phyloP scores from a whole-genome alignment of 352 stramenopile species.

The Stramenopiles sp. region DNA sequence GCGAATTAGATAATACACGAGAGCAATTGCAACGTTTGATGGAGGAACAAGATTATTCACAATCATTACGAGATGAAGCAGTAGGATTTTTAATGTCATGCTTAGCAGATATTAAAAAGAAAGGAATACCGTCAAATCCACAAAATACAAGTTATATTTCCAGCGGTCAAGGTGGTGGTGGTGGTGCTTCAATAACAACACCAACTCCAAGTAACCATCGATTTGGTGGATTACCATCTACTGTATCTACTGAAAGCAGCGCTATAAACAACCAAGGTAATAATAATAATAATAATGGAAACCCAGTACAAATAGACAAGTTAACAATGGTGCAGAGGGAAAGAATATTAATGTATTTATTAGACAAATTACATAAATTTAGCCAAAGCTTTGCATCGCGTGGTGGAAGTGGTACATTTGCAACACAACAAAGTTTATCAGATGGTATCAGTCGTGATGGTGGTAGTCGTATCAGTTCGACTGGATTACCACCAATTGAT shows the following conservation, averaged over 20 bases:
- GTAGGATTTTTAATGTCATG: neutral
- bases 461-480: neutral
- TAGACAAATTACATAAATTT: neutral
- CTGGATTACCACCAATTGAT: neutral
- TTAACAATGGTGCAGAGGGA: neutral
- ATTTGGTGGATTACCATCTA: neutral
- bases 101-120: neutral
- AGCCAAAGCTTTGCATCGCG: neutral
- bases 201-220: too few species aligned
- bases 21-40: neutral
- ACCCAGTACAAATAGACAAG: neutral
- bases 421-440: neutral
- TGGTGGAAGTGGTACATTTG: neutral
- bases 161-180: neutral
- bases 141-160: neutral
- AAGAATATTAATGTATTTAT: neutral
- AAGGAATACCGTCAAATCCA: neutral
- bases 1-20: neutral
- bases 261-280: neutral
- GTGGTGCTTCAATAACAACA: neutral
- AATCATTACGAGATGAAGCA: neutral
- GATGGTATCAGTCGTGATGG: too few species aligned
- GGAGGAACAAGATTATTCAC: neutral
- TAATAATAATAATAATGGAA: too few species aligned
- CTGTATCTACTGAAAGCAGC: neutral